Percentiles rank a stretch among this genome's conserved stretches.
Evolutionary conservation across 2,329 filamentous ascomycete species (phyloP).

Genomic region (Aureobasidium leucospermi): DNA sequence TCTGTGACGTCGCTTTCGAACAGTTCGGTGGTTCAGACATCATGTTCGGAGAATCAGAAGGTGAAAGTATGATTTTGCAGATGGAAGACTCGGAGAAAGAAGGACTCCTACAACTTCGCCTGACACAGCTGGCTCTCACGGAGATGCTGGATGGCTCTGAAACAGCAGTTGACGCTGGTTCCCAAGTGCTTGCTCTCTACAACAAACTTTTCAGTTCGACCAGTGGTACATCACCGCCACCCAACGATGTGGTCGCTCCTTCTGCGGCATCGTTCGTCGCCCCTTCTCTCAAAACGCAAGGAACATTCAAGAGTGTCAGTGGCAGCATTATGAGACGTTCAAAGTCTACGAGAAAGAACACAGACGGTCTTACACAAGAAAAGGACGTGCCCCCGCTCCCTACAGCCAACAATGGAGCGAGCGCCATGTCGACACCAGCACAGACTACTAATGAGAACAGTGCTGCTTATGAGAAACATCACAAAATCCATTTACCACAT

Average conservation of each 20-base stretch:
- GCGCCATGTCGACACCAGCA: conserved; percentile 54
- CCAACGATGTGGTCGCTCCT: conserved; percentile 35
- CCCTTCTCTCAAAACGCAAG: conserved; percentile 23
- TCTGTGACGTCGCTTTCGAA: conserved; percentile 86
- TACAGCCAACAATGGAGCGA: conserved; percentile 22
- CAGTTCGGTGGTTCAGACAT: conserved; percentile 57
- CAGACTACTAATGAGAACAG: conserved; percentile 64
- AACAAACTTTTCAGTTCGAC: conserved; percentile 66
- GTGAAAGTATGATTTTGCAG: conserved; percentile 54
- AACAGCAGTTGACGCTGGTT: conserved; percentile 78
- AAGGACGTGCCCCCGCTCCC: conserved; percentile 4
- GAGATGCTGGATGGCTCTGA: conserved; percentile 79
- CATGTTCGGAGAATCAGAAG: background rate
- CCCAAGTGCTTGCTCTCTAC: conserved; percentile 78
- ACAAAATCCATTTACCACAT: conserved; percentile 31
- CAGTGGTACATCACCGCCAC: conserved; percentile 31
- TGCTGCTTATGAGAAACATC: conserved; percentile 27
- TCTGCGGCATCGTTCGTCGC: conserved; percentile 19
- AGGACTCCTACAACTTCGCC: conserved; percentile 84
- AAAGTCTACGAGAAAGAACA: conserved; percentile 38
- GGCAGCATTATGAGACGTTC: conserved; percentile 73
- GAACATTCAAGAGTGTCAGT: conserved; percentile 45
- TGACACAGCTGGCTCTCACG: conserved; percentile 81
- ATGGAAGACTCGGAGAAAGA: conserved; percentile 82
- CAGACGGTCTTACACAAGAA: conserved; percentile 30